Conservation (phyloP, 2,329 filamentous ascomycete genomes). For the Pseudogymnoascus sp. region DNA sequence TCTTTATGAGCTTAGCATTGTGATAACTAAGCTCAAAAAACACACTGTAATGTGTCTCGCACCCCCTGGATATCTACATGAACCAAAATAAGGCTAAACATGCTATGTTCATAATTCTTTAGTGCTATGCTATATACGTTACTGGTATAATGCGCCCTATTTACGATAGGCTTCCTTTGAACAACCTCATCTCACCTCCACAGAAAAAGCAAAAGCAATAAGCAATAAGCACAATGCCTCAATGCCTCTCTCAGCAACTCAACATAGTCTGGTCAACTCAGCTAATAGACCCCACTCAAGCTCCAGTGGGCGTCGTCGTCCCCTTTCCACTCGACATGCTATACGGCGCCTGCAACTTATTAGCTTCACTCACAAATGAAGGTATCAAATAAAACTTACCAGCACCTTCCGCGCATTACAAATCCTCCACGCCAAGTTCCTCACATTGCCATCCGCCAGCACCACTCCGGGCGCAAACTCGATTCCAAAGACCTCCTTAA, state of each 20-base stretch:
- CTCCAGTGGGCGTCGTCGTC: constrained; percentile 19
- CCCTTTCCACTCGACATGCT: constrained; percentile 28
- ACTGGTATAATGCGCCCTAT: constrained; percentile 6
- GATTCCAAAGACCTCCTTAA: constrained; percentile 94
- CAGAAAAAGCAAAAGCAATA: background rate
- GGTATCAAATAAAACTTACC: constrained; percentile 44
- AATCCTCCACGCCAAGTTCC: constrained; percentile 86
- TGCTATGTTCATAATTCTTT: constrained; percentile 6
- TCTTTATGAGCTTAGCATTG: background rate
- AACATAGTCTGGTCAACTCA: background rate
- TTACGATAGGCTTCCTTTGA: background rate
- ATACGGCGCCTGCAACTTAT: constrained; percentile 12
- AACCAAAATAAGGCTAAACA: background rate
- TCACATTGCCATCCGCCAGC: constrained; percentile 80
- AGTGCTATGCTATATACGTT: constrained; percentile 5
- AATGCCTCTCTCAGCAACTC: constrained; percentile 1
- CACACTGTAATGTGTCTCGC: background rate
- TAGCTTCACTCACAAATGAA: background rate
- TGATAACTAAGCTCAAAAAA: background rate
- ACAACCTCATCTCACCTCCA: constrained; percentile 1
- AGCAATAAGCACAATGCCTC: no score
- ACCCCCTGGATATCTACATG: background rate
- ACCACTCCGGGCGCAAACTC: constrained; percentile 93
- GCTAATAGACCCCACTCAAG: background rate
- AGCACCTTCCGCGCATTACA: constrained; percentile 93